Conservation (phyloP, 2,329 filamentous ascomycete genomes). For the Chaetoscypha palmicola region DNA sequence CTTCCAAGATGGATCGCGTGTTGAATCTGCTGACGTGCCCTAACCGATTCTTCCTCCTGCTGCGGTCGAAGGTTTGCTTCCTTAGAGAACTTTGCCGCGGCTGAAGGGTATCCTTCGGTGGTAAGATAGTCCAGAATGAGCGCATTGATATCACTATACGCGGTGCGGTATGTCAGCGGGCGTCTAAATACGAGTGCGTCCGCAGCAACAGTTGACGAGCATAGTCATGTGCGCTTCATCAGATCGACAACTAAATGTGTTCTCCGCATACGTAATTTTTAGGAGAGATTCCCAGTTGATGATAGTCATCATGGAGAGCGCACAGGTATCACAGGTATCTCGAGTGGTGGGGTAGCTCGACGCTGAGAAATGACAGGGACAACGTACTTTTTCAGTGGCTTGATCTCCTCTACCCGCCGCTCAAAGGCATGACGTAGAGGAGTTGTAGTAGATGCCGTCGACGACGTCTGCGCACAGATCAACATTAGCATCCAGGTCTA, state of each 20-base stretch:
- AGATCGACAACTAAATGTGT: conserved; percentile 73
- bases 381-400: conserved; percentile 82
- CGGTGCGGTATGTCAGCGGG: too few species aligned
- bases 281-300: conserved; percentile 99
- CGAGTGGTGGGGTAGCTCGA: conserved; percentile 5
- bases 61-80: conserved; percentile 82
- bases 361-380: neutral
- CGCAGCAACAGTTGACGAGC: neutral
- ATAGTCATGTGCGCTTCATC: conserved; percentile 36
- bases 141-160: conserved; percentile 79
- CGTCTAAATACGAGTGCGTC: too few species aligned
- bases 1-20: conserved; percentile 79
- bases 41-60: conserved; percentile 66
- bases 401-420: conserved; percentile 73
- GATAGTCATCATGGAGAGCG: conserved; percentile 65
- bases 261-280: conserved; percentile 83
- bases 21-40: conserved; percentile 73
- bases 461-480: conserved; percentile 29
- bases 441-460: conserved; percentile 57
- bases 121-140: conserved; percentile 96
- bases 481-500: neutral
- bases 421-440: conserved; percentile 58
- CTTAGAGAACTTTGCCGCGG: conserved; percentile 85
- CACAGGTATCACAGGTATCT: conserved; percentile 21
- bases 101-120: conserved; percentile 87